phyloP scores from a whole-genome alignment of 2,329 filamentous ascomycete genomes.

The Alternaria triticimaculans region DNA sequence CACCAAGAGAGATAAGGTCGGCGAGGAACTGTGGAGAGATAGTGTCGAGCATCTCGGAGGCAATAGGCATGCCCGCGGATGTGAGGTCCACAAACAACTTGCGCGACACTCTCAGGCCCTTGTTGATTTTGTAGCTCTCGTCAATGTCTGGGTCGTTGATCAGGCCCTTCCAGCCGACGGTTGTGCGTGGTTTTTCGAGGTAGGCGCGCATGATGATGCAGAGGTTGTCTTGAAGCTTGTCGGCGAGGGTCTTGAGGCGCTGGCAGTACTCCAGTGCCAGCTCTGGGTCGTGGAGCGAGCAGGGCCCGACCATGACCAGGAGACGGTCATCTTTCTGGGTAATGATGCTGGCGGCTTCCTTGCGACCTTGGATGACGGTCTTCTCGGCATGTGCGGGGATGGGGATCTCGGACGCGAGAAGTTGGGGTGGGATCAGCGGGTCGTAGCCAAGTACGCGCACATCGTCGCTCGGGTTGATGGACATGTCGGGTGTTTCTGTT shows the following conservation, averaged over 20 bases:
- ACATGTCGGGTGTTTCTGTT: constrained; percentile 33
- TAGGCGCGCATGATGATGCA: constrained; percentile 98
- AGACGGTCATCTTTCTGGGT: constrained; percentile 83
- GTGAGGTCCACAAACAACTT: constrained; percentile 94
- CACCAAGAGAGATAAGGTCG: constrained; percentile 92
- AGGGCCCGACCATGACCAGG: constrained; percentile 92
- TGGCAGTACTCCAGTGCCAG: constrained; percentile 87
- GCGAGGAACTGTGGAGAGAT: constrained; percentile 98
- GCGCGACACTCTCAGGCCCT: constrained; percentile 89
- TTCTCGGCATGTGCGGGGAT: constrained; percentile 64
- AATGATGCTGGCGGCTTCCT: constrained; percentile 75
- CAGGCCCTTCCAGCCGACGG: constrained; percentile 97
- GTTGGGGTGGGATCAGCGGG: constrained; percentile 85
- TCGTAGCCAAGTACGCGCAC: constrained; percentile 86
- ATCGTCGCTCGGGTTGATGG: constrained; percentile 55
- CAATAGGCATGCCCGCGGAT: constrained; percentile 86
- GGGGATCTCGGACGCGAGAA: constrained; percentile 86
- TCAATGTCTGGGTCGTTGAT: constrained; percentile 99
- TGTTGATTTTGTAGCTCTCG: constrained; percentile 98
- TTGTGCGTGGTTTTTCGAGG: constrained; percentile 97
- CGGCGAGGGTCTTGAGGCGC: constrained; percentile 76
- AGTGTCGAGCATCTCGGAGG: constrained; percentile 97
- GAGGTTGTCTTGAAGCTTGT: constrained; percentile 82
- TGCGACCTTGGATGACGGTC: constrained; percentile 74
- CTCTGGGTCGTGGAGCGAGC: constrained; percentile 94